These are phyloP conservation scores for Anthracocystis panici-leucophaei DNA, from an alignment of 1,284 basidiomycete genomes.

Conservation along the genomic window DNA sequence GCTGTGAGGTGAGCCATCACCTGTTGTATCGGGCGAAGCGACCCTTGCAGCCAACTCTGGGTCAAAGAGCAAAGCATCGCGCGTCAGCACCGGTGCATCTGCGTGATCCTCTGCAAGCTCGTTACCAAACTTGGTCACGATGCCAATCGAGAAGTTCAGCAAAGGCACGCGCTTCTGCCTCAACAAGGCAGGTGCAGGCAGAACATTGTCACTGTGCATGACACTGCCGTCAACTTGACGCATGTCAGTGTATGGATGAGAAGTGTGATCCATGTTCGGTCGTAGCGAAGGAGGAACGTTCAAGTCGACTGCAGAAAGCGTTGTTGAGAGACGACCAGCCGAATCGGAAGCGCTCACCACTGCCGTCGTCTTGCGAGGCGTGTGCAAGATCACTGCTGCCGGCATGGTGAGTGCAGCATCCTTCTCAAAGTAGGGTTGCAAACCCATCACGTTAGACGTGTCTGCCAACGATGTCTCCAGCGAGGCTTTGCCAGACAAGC, in stretches of 20 bases:
- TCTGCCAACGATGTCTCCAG: slow-evolving; percentile 18
- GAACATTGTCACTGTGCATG: neutral
- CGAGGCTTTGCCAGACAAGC: slow-evolving; percentile 18
- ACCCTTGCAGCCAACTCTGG: slow-evolving; percentile 38
- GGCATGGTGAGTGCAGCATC: slow-evolving; percentile 20
- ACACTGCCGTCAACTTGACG: slow-evolving; percentile 9
- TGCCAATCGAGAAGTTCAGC: slow-evolving; percentile 44
- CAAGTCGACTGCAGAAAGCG: slow-evolving; percentile 16
- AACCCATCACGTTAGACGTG: slow-evolving; percentile 4
- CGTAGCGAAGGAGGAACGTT: slow-evolving; percentile 7
- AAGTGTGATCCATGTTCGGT: slow-evolving; percentile 22
- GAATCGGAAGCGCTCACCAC: slow-evolving; percentile 11
- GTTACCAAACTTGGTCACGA: slow-evolving; percentile 18
- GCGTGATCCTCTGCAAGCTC: slow-evolving; percentile 22
- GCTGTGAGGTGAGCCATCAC: slow-evolving; percentile 8
- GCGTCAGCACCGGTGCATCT: slow-evolving; percentile 31
- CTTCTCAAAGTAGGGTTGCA: slow-evolving; percentile 18
- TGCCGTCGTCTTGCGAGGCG: slow-evolving; percentile 17
- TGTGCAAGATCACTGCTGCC: slow-evolving; percentile 37
- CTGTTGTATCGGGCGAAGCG: neutral
- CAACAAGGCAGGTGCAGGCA: slow-evolving; percentile 15
- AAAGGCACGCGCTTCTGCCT: slow-evolving; percentile 36
- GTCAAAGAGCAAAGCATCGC: slow-evolving; percentile 47
- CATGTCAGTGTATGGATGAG: slow-evolving; percentile 19
- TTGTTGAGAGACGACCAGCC: slow-evolving; percentile 4